Evolutionary conservation across 2,329 filamentous ascomycete species (phyloP).

Genomic region (Exserohilum turcica): DNA sequence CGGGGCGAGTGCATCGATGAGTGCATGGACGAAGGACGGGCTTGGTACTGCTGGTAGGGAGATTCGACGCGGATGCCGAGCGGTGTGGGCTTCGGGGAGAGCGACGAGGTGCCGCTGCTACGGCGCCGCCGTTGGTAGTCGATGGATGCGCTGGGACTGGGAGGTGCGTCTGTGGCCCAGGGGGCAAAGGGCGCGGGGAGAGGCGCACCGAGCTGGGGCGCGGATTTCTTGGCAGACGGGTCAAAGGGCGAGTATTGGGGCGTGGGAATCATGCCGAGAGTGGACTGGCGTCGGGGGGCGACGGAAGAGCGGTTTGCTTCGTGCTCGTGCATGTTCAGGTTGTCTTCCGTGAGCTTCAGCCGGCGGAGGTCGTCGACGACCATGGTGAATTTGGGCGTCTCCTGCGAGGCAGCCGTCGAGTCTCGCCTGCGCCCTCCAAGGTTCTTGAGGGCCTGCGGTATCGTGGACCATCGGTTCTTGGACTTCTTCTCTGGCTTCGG

Average conservation of each 20-base stretch:
- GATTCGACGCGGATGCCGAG: constrained; percentile 15
- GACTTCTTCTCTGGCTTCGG: constrained; percentile 25
- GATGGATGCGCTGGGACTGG: constrained; percentile 26
- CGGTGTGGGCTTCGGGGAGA: constrained; percentile 13
- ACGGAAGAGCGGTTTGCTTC: constrained; percentile 9
- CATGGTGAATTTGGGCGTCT: constrained; percentile 11
- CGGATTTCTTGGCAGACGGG: constrained; percentile 2
- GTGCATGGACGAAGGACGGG: constrained; percentile 23
- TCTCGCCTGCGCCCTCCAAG: constrained; percentile 24
- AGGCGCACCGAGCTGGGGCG: constrained; percentile 12
- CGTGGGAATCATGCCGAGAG: constrained; percentile 25
- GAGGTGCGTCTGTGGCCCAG: constrained; percentile 24
- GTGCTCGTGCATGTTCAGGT: constrained; percentile 14
- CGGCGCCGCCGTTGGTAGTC: constrained; percentile 16
- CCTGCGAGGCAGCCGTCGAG: constrained; percentile 22
- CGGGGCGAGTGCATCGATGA: constrained; percentile 9
- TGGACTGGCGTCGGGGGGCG: constrained; percentile 17
- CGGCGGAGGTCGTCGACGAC: constrained; percentile 18
- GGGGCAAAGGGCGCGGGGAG: constrained; percentile 32
- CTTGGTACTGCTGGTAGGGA: constrained; percentile 7
- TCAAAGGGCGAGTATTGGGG: constrained; percentile 30
- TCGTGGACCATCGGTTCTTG: constrained; percentile 33
- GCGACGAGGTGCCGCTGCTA: constrained; percentile 18
- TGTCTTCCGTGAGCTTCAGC: constrained; percentile 24
- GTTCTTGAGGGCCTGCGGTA: constrained; percentile 30